phyloP scores from a whole-genome alignment of 2,329 filamentous ascomycete species.

The Hypomyces perniciosus region DNA sequence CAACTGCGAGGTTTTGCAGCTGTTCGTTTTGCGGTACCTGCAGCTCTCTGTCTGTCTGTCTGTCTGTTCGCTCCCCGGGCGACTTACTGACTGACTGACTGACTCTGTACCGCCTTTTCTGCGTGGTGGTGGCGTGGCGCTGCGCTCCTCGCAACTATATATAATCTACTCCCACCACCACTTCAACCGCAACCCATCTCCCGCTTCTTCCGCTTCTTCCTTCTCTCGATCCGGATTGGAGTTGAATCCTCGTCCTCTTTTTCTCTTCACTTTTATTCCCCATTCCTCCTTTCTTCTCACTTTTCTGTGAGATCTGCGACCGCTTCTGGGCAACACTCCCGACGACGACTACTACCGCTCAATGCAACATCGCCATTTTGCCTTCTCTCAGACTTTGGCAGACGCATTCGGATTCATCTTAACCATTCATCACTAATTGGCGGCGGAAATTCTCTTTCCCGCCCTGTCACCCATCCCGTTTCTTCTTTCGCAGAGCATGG shows the following conservation, averaged over 20 bases:
- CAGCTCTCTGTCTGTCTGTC: too few species aligned
- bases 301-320: too few species aligned
- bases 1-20: too few species aligned
- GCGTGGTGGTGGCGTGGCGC: too few species aligned
- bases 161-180: too few species aligned
- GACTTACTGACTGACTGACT: too few species aligned
- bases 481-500: conserved; percentile 29
- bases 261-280: conserved; percentile 14
- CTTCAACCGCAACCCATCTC: conserved; percentile 1
- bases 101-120: too few species aligned
- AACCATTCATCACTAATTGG: conserved; percentile 12
- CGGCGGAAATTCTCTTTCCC: background rate
- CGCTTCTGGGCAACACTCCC: too few species aligned
- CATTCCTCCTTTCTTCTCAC: conserved; percentile 19
- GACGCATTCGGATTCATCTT: conserved; percentile 12
- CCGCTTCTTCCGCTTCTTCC: conserved; percentile 13
- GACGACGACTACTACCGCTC: conserved; percentile 3
- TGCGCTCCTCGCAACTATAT: too few species aligned
- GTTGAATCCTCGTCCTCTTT: conserved; percentile 11
- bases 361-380: conserved; percentile 14
- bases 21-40: too few species aligned
- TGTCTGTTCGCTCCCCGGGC: too few species aligned
- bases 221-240: conserved; percentile 1
- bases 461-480: conserved; percentile 10
- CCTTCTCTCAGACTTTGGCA: conserved; percentile 7